phyloP scores from a whole-genome alignment of 352 stramenopile genomes.

The Phytophthora sp. region DNA sequence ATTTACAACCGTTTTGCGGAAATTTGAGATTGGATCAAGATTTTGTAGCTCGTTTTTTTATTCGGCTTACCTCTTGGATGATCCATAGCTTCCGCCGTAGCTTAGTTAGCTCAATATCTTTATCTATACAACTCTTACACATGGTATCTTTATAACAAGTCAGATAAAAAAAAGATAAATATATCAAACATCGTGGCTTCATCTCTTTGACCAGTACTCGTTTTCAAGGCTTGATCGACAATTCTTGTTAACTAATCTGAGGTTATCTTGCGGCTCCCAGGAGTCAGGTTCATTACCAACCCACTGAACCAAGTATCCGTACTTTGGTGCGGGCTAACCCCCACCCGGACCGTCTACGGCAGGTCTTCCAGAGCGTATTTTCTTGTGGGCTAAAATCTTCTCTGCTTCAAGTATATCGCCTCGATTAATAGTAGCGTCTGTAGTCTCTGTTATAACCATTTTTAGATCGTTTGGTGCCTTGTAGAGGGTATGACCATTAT shows the following conservation, averaged over 20 bases:
- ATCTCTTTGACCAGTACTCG: neutral
- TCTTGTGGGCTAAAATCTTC: slow-evolving; percentile 20
- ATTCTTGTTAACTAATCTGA: neutral
- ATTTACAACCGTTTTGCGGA: neutral
- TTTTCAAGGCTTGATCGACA: neutral
- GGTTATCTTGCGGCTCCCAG: neutral
- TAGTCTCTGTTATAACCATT: slow-evolving; percentile 21
- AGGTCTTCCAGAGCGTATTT: neutral
- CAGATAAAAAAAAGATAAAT: neutral
- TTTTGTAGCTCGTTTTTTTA: too few relatives aligned
- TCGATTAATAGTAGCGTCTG: slow-evolving; percentile 14
- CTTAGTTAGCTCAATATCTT: too few relatives aligned
- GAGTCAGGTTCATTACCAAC: neutral
- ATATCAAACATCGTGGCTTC: too few relatives aligned
- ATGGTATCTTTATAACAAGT: neutral
- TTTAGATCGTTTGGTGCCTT: slow-evolving; percentile 29
- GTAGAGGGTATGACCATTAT: slow-evolving; percentile 37
- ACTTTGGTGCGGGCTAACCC: too few relatives aligned
- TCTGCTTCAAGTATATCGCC: too few relatives aligned
- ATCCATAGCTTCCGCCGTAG: too few relatives aligned
- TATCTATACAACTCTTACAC: neutral
- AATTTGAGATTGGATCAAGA: neutral
- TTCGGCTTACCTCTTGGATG: too few relatives aligned
- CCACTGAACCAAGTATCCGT: neutral
- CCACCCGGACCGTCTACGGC: too few relatives aligned